Conservation (phyloP, 2,329 filamentous ascomycete species). For the Hypocreales sp. region DNA sequence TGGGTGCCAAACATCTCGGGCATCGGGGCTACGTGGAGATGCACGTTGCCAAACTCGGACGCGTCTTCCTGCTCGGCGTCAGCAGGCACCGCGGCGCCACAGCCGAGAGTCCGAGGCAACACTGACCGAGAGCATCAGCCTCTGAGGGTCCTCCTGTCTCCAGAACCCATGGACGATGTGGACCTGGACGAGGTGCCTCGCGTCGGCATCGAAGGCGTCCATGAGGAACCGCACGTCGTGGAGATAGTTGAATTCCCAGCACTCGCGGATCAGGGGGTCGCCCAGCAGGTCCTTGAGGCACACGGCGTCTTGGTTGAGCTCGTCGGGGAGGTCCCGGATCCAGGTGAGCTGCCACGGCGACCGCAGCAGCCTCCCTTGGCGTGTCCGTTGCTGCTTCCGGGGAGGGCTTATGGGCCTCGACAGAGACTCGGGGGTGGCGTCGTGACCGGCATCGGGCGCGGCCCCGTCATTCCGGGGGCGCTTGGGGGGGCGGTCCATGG, state of each 20-base stretch:
- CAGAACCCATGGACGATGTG: conserved; percentile 47
- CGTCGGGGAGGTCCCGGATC: conserved; percentile 45
- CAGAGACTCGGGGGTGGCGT: conserved; percentile 12
- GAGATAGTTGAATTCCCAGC: conserved; percentile 56
- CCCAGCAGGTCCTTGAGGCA: conserved; percentile 53
- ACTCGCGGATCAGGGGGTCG: conserved; percentile 56
- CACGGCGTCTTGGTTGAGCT: conserved; percentile 49
- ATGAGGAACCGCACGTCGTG: conserved; percentile 44
- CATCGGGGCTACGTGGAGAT: conserved; percentile 60
- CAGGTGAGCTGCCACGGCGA: conserved; percentile 61
- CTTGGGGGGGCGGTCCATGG: conserved; percentile 15
- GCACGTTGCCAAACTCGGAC: conserved; percentile 47
- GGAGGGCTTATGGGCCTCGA: conserved; percentile 31
- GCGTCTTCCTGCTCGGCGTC: conserved; percentile 38
- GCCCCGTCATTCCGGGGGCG: conserved; percentile 10
- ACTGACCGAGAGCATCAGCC: conserved; percentile 40
- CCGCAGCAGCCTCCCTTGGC: conserved; percentile 13
- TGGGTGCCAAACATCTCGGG: conserved; percentile 79
- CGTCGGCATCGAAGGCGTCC: conserved; percentile 35
- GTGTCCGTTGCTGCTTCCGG: conserved; percentile 12
- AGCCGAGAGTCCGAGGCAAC: no score
- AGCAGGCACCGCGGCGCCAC: conserved; percentile 1
- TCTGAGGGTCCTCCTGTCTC: conserved; percentile 49
- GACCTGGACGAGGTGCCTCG: conserved; percentile 30
- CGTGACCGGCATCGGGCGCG: no score